Evolutionary conservation across 371 early-diverging fungal species (phyloP).

Genomic region (Syncephalastrum sp.): DNA sequence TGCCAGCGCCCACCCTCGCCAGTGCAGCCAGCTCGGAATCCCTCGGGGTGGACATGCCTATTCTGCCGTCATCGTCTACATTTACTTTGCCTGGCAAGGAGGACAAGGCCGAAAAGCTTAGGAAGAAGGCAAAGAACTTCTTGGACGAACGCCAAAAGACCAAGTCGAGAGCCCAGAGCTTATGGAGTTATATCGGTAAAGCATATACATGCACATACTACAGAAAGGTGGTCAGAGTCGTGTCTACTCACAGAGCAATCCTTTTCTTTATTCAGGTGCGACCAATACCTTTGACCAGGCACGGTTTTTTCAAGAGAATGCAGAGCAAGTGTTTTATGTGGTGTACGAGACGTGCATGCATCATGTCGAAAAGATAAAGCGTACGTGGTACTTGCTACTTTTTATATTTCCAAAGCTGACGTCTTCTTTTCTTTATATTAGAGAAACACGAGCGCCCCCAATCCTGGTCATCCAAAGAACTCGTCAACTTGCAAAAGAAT

Average conservation of each 20-base stretch:
- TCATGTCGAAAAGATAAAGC: slow-evolving; percentile 74
- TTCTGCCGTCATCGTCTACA: slow-evolving; percentile 42
- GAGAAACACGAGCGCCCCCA: slow-evolving; percentile 48
- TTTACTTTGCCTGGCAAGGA: slow-evolving; percentile 41
- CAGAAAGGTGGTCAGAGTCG: too few species aligned
- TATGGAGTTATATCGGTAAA: slow-evolving; percentile 72
- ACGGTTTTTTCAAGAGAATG: slow-evolving; percentile 80
- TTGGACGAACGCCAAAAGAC: slow-evolving; percentile 76
- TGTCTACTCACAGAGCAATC: not conserved
- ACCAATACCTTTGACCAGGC: slow-evolving; percentile 73
- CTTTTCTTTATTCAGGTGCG: slow-evolving; percentile 46
- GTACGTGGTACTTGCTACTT: slow-evolving; percentile 30
- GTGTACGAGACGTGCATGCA: slow-evolving; percentile 67
- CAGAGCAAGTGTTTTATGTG: slow-evolving; percentile 68
- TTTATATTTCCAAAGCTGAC: too few species aligned
- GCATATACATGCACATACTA: not conserved
- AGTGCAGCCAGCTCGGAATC: slow-evolving; percentile 52
- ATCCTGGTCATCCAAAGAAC: slow-evolving; percentile 65
- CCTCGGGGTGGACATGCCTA: slow-evolving; percentile 25
- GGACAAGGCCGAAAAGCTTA: slow-evolving; percentile 55
- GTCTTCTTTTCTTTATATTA: slow-evolving; percentile 2
- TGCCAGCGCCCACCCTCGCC: slow-evolving; percentile 58
- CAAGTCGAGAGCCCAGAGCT: slow-evolving; percentile 67
- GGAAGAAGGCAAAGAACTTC: slow-evolving; percentile 74
- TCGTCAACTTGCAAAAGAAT: slow-evolving; percentile 61